phyloP scores from a whole-genome alignment of 768 basidiomycete genomes.

The Leccinum incarnatum region DNA sequence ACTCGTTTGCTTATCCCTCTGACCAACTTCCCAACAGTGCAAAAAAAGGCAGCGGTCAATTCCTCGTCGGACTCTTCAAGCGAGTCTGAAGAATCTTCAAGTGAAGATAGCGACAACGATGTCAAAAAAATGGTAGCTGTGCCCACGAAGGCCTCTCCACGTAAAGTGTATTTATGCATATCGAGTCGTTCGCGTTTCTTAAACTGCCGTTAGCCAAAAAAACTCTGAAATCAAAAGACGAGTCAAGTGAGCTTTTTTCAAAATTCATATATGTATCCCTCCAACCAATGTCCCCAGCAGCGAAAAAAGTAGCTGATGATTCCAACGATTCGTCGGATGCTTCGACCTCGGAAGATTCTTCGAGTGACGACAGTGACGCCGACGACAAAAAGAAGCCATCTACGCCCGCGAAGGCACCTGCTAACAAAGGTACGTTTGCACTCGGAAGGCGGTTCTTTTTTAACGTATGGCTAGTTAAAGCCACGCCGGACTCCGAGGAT shows the following conservation, averaged over 20 bases:
- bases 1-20: not conserved
- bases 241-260: not conserved
- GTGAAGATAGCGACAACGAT: not conserved
- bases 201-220: not conserved
- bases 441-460: not conserved
- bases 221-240: not conserved
- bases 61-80: not conserved
- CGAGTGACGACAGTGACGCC: slow-evolving; percentile 1
- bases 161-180: not conserved
- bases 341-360: slow-evolving; percentile 16
- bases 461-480: not conserved
- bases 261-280: not conserved
- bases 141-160: not conserved
- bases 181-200: not conserved
- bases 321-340: slow-evolving; percentile 5
- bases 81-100: not conserved
- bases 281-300: not conserved
- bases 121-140: not conserved
- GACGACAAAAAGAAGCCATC: slow-evolving; percentile 17
- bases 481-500: not conserved
- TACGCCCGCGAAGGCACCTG: not conserved
- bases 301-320: slow-evolving; percentile 1
- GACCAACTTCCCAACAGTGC: not conserved
- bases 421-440: not conserved
- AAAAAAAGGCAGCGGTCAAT: slow-evolving; percentile 2